Percentiles rank a stretch among this genome's conserved stretches.
Evolutionary conservation across 2,329 filamentous ascomycete species (phyloP).

Genomic region (Colletotrichum caudatum): DNA sequence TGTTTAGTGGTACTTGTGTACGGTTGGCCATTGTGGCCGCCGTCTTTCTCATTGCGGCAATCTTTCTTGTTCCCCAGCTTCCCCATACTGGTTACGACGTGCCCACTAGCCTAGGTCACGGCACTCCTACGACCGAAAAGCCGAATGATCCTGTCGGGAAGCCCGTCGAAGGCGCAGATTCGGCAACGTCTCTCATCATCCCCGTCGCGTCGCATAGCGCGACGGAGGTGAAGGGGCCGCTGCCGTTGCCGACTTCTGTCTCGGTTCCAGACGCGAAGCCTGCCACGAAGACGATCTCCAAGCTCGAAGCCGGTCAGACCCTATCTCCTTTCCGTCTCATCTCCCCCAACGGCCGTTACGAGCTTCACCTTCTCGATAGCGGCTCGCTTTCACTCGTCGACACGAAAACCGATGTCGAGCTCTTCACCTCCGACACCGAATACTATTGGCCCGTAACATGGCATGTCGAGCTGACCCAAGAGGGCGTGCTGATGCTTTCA

Average conservation of each 20-base stretch:
- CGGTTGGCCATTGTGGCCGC: constrained; percentile 33
- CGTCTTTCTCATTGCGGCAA: constrained; percentile 38
- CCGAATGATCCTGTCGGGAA: neutral
- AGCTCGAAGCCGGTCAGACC: constrained; percentile 33
- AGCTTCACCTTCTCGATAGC: constrained; percentile 38
- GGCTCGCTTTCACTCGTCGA: constrained; percentile 41
- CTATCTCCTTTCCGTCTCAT: constrained; percentile 36
- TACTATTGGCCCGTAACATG: constrained; percentile 42
- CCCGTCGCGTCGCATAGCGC: neutral
- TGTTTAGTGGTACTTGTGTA: constrained; percentile 33
- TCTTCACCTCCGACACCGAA: constrained; percentile 43
- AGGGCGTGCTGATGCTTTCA: constrained; percentile 42
- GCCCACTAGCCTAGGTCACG: constrained; percentile 14
- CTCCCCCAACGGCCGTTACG: constrained; percentile 40
- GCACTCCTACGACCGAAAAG: constrained; percentile 5
- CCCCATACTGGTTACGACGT: constrained; percentile 23
- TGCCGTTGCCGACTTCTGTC: constrained; percentile 3
- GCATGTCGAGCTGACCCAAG: constrained; percentile 42
- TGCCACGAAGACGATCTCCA: constrained; percentile 15
- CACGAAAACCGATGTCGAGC: constrained; percentile 37
- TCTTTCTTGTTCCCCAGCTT: constrained; percentile 38
- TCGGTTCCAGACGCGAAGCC: neutral
- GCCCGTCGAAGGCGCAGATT: neutral
- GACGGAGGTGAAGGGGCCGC: neutral
- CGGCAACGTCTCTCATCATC: neutral